Conservation (phyloP, 495 filamentous ascomycete genomes). For the Penicillium crystallinum region DNA sequence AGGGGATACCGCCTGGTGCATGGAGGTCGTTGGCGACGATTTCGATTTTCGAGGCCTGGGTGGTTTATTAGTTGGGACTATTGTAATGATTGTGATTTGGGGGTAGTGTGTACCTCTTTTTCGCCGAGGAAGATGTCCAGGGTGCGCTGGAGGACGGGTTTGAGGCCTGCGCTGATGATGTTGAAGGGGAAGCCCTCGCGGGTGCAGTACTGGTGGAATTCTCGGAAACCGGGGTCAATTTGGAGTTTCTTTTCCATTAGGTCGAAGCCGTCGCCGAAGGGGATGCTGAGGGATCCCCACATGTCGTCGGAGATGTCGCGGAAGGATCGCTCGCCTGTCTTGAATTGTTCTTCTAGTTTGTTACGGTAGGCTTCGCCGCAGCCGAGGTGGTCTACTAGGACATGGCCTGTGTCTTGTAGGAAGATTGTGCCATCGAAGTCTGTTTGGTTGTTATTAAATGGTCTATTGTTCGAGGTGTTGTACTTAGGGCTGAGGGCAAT, state of each 20-base stretch:
- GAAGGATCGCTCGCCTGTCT: conserved; percentile 62
- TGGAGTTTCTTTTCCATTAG: conserved; percentile 61
- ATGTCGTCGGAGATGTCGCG: conserved; percentile 73
- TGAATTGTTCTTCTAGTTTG: conserved; percentile 62
- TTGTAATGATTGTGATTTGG: background rate
- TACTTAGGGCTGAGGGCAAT: background rate
- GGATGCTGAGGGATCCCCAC: conserved; percentile 65
- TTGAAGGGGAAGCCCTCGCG: conserved; percentile 64
- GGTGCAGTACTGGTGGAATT: conserved; percentile 63
- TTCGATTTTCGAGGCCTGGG: conserved; percentile 51
- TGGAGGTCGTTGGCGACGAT: conserved; percentile 68
- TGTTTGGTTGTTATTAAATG: conserved; percentile 16
- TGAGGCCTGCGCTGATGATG: conserved; percentile 67
- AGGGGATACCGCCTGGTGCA: conserved; percentile 55
- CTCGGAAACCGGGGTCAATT: conserved; percentile 60
- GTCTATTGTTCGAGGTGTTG: background rate
- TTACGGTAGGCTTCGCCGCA: conserved; percentile 54
- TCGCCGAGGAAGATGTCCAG: conserved; percentile 62
- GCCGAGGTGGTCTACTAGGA: conserved; percentile 64
- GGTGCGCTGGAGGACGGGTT: conserved; percentile 58
- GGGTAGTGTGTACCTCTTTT: conserved; percentile 36
- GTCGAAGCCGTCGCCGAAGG: conserved; percentile 69
- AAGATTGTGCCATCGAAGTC: conserved; percentile 78
- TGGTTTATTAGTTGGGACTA: background rate
- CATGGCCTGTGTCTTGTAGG: conserved; percentile 74